These are phyloP conservation scores for Zygoascus sp. DNA, from an alignment of 1,139 yeast genomes.

Conservation along the genomic window DNA sequence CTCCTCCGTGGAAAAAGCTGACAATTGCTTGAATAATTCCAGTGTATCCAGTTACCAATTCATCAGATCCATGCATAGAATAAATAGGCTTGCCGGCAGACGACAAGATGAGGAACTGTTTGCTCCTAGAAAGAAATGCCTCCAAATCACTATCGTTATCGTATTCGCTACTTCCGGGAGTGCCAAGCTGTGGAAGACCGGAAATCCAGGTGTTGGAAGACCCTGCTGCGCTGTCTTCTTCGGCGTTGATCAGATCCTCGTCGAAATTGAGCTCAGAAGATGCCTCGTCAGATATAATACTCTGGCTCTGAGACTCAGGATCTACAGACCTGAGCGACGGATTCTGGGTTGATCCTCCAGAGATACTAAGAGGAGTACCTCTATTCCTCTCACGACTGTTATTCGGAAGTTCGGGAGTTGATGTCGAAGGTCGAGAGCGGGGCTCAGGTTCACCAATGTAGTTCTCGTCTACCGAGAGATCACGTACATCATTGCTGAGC, in stretches of 20 bases:
- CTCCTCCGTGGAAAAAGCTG: constrained; percentile 52
- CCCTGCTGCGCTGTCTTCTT: not conserved
- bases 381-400: not conserved
- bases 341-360: not conserved
- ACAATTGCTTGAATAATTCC: constrained; percentile 60
- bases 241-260: not conserved
- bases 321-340: not conserved
- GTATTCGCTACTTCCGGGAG: constrained; percentile 1
- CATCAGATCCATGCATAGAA: constrained; percentile 73
- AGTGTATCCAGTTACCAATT: constrained; percentile 64
- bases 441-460: constrained; percentile 1
- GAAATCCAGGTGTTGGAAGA: not conserved
- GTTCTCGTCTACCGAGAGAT: constrained; percentile 4
- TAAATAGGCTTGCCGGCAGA: constrained; percentile 92
- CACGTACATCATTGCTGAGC: too few relatives aligned
- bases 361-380: not conserved
- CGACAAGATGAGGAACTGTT: constrained; percentile 80
- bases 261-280: not conserved
- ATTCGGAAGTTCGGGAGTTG: not conserved
- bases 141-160: constrained; percentile 10
- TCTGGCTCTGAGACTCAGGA: not conserved
- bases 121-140: constrained; percentile 44
- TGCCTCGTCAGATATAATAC: not conserved
- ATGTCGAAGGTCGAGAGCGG: not conserved
- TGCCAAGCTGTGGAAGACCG: not conserved